A percentile compares a stretch with the other conserved stretches of the same genome.
phyloP scores from a whole-genome alignment of 495 filamentous ascomycete species.

The Amniculicola lignicola region DNA sequence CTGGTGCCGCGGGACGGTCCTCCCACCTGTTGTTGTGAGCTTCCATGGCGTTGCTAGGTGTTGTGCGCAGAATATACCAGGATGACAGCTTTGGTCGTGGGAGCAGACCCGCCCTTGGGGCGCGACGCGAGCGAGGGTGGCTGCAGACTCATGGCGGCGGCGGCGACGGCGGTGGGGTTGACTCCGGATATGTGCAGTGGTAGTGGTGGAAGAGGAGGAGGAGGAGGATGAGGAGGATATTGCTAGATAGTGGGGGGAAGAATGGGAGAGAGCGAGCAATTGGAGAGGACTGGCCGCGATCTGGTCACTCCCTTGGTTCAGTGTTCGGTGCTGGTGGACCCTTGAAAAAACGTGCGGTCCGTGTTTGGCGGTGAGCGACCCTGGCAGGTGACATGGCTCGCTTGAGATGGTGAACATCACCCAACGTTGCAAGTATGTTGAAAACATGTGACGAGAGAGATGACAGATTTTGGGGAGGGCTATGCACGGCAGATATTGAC shows the following conservation, averaged over 20 bases:
- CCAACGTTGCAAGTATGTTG: too few relatives aligned
- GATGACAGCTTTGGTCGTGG: slow-evolving; percentile 69
- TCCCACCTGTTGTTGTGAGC: slow-evolving; percentile 65
- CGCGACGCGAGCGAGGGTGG: slow-evolving; percentile 34
- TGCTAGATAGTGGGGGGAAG: neutral
- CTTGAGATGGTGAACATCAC: too few relatives aligned
- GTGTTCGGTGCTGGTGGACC: neutral
- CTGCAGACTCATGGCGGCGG: slow-evolving; percentile 37
- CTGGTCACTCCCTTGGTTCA: too few relatives aligned
- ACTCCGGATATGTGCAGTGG: neutral
- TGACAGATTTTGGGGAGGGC: too few relatives aligned
- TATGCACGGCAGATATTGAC: too few relatives aligned
- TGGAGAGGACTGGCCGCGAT: too few relatives aligned
- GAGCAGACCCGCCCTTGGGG: slow-evolving; percentile 36
- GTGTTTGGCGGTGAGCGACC: slow-evolving; percentile 1
- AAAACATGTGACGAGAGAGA: too few relatives aligned
- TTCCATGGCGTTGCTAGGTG: slow-evolving; percentile 7
- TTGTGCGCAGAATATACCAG: slow-evolving; percentile 49
- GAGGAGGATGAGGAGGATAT: neutral
- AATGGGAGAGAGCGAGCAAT: neutral
- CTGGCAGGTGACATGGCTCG: neutral
- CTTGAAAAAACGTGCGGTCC: neutral
- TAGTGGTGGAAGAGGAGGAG: neutral
- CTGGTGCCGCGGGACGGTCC: slow-evolving; percentile 92
- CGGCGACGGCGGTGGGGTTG: neutral